Evolutionary conservation across 345 rosid species (phyloP).

Genomic region (Melaleuca alternifolia): DNA sequence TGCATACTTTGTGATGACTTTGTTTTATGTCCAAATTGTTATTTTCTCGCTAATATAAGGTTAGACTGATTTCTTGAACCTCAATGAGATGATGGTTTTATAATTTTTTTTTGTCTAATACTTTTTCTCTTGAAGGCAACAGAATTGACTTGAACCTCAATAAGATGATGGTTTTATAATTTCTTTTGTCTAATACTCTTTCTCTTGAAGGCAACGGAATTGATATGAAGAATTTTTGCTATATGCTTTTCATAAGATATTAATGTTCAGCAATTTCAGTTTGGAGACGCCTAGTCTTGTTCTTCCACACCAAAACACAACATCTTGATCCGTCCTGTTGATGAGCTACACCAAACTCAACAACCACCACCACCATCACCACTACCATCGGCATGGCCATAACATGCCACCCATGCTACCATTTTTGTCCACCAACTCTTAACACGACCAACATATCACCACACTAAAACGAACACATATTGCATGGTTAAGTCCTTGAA

Average conservation of each 20-base stretch:
- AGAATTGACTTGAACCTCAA: not conserved
- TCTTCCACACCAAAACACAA: not conserved
- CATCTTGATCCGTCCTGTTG: not conserved
- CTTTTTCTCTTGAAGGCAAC: not conserved
- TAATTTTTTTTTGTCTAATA: not conserved
- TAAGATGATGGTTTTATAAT: too few species aligned
- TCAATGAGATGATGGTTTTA: not conserved
- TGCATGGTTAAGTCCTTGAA: too few species aligned
- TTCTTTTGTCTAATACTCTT: too few species aligned
- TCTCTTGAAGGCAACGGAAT: not conserved
- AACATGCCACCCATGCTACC: not conserved
- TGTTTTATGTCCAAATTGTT: not conserved
- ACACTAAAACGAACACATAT: not conserved
- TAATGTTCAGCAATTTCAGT: not conserved
- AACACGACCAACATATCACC: not conserved
- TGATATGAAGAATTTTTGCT: not conserved
- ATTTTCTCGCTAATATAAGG: not conserved
- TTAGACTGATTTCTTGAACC: not conserved
- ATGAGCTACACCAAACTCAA: not conserved
- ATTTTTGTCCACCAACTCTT: not conserved
- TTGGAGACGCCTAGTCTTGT: not conserved
- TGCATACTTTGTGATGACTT: not conserved
- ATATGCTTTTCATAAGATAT: not conserved
- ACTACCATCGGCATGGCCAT: not conserved
- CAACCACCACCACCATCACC: not conserved